Conservation (phyloP, 176 grass and related monocot genomes). For the Triticum turgidum region DNA sequence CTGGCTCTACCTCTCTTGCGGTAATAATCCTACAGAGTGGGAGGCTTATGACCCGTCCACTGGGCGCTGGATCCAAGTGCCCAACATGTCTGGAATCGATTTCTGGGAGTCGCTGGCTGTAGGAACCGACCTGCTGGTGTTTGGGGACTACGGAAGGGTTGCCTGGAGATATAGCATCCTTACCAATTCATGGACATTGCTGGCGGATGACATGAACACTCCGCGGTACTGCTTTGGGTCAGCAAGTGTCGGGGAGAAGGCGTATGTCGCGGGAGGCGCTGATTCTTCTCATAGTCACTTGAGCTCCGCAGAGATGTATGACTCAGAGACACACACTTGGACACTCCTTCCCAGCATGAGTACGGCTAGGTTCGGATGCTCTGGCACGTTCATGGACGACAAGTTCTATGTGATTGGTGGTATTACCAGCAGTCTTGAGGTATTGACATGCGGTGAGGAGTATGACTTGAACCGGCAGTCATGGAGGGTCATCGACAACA, state of each 20-base stretch:
- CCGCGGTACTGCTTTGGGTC: slow-evolving; percentile 69
- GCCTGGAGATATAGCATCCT: slow-evolving; percentile 73
- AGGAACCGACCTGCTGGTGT: slow-evolving; percentile 76
- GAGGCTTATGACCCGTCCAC: slow-evolving; percentile 68
- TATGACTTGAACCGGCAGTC: slow-evolving; percentile 51
- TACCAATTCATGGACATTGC: slow-evolving; percentile 65
- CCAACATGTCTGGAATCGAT: slow-evolving; percentile 68
- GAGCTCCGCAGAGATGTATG: slow-evolving; percentile 76
- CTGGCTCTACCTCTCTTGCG: slow-evolving; percentile 89
- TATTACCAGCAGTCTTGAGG: not conserved
- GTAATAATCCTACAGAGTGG: slow-evolving; percentile 50
- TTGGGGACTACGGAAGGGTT: slow-evolving; percentile 22
- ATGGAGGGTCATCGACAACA: slow-evolving; percentile 65
- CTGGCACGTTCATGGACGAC: too few relatives aligned
- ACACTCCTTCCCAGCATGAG: slow-evolving; percentile 8
- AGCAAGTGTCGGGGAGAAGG: slow-evolving; percentile 65
- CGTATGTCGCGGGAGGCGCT: slow-evolving; percentile 66
- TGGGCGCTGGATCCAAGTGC: slow-evolving; percentile 61
- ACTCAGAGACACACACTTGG: slow-evolving; percentile 67
- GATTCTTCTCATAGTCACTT: slow-evolving; percentile 42
- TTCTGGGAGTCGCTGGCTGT: slow-evolving; percentile 70
- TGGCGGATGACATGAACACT: slow-evolving; percentile 55
- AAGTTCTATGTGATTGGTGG: too few relatives aligned
- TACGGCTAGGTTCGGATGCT: too few relatives aligned
- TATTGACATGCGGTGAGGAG: slow-evolving; percentile 80